phyloP scores from a whole-genome alignment of 352 stramenopile genomes.

The Halophytophthora batemanensis region DNA sequence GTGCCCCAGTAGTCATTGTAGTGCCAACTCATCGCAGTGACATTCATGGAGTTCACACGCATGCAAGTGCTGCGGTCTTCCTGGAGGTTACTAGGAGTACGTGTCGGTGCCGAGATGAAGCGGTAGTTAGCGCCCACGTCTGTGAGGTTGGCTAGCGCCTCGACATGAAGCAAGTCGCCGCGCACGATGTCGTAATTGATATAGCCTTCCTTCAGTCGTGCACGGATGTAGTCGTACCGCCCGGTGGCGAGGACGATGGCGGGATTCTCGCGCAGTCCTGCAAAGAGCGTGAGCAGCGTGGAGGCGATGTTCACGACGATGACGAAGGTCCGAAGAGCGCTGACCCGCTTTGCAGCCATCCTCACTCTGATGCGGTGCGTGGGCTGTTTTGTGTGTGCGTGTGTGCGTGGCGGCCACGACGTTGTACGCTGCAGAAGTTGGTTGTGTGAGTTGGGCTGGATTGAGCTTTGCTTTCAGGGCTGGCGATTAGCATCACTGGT shows the following conservation, averaged over 20 bases:
- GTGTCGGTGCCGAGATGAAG: constrained; percentile 28
- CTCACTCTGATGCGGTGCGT: no score
- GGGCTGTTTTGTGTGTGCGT: no score
- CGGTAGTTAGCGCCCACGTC: constrained; percentile 17
- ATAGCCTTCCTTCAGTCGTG: constrained; percentile 13
- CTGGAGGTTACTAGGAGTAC: constrained; percentile 26
- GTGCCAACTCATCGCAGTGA: constrained; percentile 23
- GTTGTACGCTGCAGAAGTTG: no score
- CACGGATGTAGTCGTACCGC: constrained; percentile 21
- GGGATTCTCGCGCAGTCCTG: constrained; percentile 32
- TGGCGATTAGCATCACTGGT: no score
- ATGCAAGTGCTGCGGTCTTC: constrained; percentile 43
- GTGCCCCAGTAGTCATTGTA: constrained; percentile 49
- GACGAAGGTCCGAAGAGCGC: no score
- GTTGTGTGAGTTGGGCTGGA: no score
- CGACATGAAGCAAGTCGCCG: constrained; percentile 12
- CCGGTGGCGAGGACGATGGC: constrained; percentile 20
- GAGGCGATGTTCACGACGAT: constrained; percentile 18
- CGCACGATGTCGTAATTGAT: constrained; percentile 33
- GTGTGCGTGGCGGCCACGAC: no score
- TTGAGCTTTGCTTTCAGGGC: no score
- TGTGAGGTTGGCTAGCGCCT: constrained; percentile 15
- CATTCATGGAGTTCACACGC: constrained; percentile 44
- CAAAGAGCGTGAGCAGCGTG: constrained; percentile 30
- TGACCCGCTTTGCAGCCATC: no score